Base-by-base conservation (phyloP, 179 eudicot genomes). In the Drosera spatulata region DNA sequence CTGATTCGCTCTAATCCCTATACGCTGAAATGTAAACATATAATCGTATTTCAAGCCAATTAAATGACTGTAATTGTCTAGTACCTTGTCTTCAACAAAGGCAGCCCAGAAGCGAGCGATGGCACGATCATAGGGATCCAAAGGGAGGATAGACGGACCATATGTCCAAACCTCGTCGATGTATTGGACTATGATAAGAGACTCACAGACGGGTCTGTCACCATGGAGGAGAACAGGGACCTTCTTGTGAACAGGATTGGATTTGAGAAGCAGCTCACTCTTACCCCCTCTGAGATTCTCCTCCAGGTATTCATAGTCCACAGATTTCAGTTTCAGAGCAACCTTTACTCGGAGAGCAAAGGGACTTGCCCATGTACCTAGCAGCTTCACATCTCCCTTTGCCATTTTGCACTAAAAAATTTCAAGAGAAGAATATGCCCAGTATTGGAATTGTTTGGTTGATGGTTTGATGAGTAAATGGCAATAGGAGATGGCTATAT, bases 71-170 rank as follows among this genome's bases (percentile, higher is more conserved):
- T 22, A 22, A 22, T 22, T 22, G 33, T 22, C 33, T 22, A 22
- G 33, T 69, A 81, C 86, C 86, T 73, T 71, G 1, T 75, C 77
- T 63, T 78, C 86, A 41, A 81, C 45, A 54, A 71, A 81, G 37
- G 81, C 69, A 50, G 75, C 80, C 86, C 86, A 81, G 49, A 22
- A 22, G 33, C 33, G 76, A 6, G 75, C 72, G 5, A 67, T 40
- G 33, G 86, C 86, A 4, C 86, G 77, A 50, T 82, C 81, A 46
- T 68, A 73, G 14, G 86, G 75, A 53, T 75, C 73, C 6, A 75
- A 71, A 11, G 86, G 86, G 6, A 81, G 71, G 65, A 78, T 66
- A n/a, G 72, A 49, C 1, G 71, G 70, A 2, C 66, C 79, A 45
- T 56, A 55, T 1, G 71, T 6, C 71, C 80, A 79, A 5, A 41